Evolutionary conservation across 2,329 filamentous ascomycete species (phyloP).

Genomic region (Beauveria sp.): DNA sequence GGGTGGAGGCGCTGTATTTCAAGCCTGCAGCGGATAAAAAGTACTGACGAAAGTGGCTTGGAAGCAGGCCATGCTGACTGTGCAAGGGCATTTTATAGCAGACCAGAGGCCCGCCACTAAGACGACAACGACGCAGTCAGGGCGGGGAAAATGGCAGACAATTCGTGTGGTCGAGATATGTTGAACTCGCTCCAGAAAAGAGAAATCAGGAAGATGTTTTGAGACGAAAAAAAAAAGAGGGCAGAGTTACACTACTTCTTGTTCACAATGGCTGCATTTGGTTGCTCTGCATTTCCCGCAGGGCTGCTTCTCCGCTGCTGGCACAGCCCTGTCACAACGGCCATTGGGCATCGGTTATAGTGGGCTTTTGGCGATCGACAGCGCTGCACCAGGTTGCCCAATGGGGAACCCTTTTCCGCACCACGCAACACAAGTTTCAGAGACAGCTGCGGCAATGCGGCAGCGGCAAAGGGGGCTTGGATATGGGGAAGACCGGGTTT

Average conservation of each 20-base stretch:
- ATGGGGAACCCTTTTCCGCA: conserved; percentile 2
- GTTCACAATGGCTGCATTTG: background rate
- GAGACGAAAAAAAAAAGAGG: background rate
- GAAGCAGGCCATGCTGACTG: background rate
- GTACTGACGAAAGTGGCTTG: background rate
- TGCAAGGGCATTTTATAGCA: background rate
- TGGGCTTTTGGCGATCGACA: background rate
- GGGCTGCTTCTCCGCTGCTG: background rate
- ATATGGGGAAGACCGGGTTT: conserved; percentile 1
- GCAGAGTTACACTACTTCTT: background rate
- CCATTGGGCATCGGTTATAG: background rate
- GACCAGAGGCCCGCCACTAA: background rate
- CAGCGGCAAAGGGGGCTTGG: conserved; percentile 6
- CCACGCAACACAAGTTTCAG: background rate
- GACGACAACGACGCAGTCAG: background rate
- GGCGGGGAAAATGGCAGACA: background rate
- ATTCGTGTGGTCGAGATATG: background rate
- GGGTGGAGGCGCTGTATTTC: background rate
- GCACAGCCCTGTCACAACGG: background rate
- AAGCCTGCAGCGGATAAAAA: background rate
- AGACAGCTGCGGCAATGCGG: background rate
- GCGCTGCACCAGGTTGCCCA: background rate
- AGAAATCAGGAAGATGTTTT: background rate
- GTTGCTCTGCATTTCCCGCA: background rate
- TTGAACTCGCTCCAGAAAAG: background rate